Conservation (phyloP, 2,329 filamentous ascomycete genomes). For the Rosellinia necatrix region DNA sequence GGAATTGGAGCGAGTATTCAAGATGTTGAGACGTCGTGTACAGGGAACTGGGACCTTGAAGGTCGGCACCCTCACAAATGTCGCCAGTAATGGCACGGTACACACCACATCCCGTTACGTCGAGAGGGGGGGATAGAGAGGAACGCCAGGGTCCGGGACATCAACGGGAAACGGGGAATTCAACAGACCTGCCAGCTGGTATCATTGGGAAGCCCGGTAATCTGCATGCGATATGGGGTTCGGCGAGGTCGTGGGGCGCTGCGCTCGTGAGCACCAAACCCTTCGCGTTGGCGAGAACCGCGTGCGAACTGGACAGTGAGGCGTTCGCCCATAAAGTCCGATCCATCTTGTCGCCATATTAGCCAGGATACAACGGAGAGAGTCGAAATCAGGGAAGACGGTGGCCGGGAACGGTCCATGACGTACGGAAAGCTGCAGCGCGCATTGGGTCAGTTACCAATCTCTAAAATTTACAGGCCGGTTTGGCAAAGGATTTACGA, state of each 20-base stretch:
- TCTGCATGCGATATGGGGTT: conserved; percentile 95
- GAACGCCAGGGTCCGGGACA: conserved; percentile 43
- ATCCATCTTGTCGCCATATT: conserved; percentile 72
- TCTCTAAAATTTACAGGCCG: background rate
- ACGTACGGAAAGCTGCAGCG: conserved; percentile 65
- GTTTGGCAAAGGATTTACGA: conserved; percentile 23
- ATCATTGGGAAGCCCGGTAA: conserved; percentile 93
- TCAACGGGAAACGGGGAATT: conserved; percentile 59
- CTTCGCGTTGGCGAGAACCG: conserved; percentile 67
- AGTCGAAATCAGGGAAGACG: conserved; percentile 37
- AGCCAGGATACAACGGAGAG: conserved; percentile 42
- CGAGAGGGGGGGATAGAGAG: conserved; percentile 35
- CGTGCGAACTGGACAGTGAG: conserved; percentile 98
- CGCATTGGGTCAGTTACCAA: conserved; percentile 34
- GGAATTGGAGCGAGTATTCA: conserved; percentile 33
- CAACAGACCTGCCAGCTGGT: conserved; percentile 99
- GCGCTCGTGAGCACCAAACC: conserved; percentile 59
- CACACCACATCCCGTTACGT: conserved; percentile 35
- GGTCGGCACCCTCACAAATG: conserved; percentile 35
- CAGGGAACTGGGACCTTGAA: conserved; percentile 32
- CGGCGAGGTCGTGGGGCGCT: conserved; percentile 78
- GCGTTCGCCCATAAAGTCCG: conserved; percentile 96
- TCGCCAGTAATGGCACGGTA: conserved; percentile 36
- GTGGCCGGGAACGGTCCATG: conserved; percentile 43
- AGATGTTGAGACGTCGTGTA: conserved; percentile 32